Percentiles rank a stretch among this genome's conserved stretches.
phyloP scores from a whole-genome alignment of 2,329 filamentous ascomycete genomes.

The Penicillium thymicola region DNA sequence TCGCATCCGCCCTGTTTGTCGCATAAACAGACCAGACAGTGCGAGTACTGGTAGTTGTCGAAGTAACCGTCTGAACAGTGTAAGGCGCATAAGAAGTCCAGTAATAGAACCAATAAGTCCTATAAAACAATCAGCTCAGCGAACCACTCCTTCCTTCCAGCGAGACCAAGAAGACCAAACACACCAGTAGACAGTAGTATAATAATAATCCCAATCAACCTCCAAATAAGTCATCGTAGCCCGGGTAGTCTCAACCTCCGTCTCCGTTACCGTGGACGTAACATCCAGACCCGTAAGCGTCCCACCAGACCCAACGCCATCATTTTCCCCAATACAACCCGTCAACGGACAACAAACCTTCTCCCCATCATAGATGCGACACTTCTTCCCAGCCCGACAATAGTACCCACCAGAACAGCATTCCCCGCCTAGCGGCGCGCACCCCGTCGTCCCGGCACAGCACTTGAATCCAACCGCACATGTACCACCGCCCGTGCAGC shows the following conservation, averaged over 20 bases:
- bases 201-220: constrained; percentile 14
- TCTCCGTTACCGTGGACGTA: constrained; percentile 1
- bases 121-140: constrained; percentile 1
- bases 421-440: constrained; percentile 15
- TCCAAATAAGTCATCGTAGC: background rate
- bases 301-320: constrained; percentile 4
- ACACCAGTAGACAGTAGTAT: constrained; percentile 21
- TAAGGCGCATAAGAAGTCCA: constrained; percentile 21
- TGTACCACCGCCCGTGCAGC: constrained; percentile 12
- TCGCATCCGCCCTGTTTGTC: constrained; percentile 10
- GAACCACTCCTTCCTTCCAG: too few species aligned
- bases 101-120: constrained; percentile 22
- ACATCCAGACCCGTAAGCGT: background rate
- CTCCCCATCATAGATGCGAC: constrained; percentile 9
- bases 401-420: constrained; percentile 18
- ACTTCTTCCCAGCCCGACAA: constrained; percentile 15
- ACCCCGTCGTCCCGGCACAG: constrained; percentile 9
- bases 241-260: constrained; percentile 1
- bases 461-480: constrained; percentile 19
- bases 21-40: constrained; percentile 17
- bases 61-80: constrained; percentile 17
- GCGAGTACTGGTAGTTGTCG: constrained; percentile 13
- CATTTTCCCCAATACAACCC: constrained; percentile 14
- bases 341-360: constrained; percentile 13
- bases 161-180: background rate